Base-by-base conservation (phyloP, 2,329 filamentous ascomycete genomes). In the Phaeosphaeria sp. region DNA sequence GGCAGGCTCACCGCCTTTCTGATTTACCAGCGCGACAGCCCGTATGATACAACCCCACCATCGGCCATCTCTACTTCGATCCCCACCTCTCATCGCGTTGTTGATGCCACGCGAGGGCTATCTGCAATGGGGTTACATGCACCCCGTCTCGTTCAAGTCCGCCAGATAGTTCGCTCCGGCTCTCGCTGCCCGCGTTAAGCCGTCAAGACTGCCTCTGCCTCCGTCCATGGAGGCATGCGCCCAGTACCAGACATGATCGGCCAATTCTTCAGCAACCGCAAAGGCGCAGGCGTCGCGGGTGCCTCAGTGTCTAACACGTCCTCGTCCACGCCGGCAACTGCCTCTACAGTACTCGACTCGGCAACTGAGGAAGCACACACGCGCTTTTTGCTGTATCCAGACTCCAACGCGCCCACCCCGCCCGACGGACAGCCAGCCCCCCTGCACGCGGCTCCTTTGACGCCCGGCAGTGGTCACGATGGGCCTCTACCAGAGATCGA, bases 311-410 rank as follows among this genome's bases (percentile, higher is more conserved):
- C 30, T 13, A 36, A 36, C 13, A 11, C 64, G 46, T 64, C 72
- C 41, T 18, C 43, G 27, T 23, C 51, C 54, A 67, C 71, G 41
- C 41, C 20, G n/a, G 6, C 41, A 15, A 18, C 41, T 3, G n/a
- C 17, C 11, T 6, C 41, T 21, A 9, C 41, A 21, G 66, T 67
- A 46, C 71, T 74, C 56, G 75, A 77, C 54, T 77, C 72, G 53
- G 72, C 72, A 54, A 77, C 74, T 23, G 77, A 79, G 57, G 76
- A 79, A 62, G 67, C 69, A 46, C 77, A 79, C 65, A 79, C 77
- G 58, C 71, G 71, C 55, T 71, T 75, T 64, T 72, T 79, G 57
- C 76, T 79, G 52, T 79, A 79, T 56, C 77, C 77, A 49, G 77
- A 79, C 21, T 61, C 73, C 42, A 68, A 60, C 63, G 72, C 70